Evolutionary conservation across 2,329 filamentous ascomycete genomes (phyloP), one percentile per base, ranked within the genome.

Genomic region (Thielaviopsis populi): DNA sequence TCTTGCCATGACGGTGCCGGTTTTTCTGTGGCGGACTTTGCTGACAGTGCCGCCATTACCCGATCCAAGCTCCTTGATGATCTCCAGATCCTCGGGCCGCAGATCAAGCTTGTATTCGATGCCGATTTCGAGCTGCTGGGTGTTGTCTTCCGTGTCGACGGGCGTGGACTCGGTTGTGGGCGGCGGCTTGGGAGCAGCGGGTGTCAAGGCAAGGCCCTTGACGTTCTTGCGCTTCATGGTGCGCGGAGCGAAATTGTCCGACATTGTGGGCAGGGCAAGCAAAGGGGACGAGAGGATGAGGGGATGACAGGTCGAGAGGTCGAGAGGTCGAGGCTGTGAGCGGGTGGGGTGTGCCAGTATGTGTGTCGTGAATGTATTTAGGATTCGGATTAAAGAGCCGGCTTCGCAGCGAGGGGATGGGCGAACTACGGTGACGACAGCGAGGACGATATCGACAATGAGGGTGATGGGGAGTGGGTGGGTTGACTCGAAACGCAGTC

Each of bases 191-290:
- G 89, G 86, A 58, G 87, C 81, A 27, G 87, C 85, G 60, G 89
- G 85, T 71, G 84, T 91, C 72, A 99, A 80, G 69, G 91, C 91
- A 61, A 99, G 86, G 43, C 91, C 92, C 78, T 97, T 97, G 75
- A 95, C 88, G 74, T 99, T 99, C 83, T 97, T 96, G 80, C 92
- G 87, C 85, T 96, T 97, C 86, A 99, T 88, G 67, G 94, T 95
- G 75, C 83, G 83, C 75, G 82, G 82, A 68, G 82, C 81, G 69
- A 85, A 85, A 41, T 76, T 72, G 71, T 85, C 83, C 70, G 80
- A 80, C 84, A 86, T 86, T 72, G 68, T 74, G 53, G 50, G 59
- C 50, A 24, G 13, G 46, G 13, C 7, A 24, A n/a, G n/a, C n/a
- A n/a, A n/a, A n/a, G n/a, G n/a, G n/a, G 46, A 19, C 27, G 46